Evolutionary conservation across 495 filamentous ascomycete species (phyloP).

Genomic region (Diplogelasinospora grovesii): DNA sequence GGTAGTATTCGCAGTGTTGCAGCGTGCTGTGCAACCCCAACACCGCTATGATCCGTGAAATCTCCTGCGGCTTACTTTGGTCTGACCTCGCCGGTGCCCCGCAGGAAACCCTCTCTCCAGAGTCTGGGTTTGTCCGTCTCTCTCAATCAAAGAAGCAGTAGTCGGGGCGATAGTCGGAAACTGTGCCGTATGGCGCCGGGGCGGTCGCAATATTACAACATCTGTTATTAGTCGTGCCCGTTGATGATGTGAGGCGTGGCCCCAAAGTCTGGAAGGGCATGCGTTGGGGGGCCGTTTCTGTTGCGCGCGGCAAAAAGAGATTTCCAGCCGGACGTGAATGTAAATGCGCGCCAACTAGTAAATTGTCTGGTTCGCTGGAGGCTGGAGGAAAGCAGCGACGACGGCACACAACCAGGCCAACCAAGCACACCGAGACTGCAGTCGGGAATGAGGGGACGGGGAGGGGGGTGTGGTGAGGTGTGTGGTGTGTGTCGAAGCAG

Average conservation of each 20-base stretch:
- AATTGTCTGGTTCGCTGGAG: neutral
- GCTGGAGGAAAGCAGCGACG: no score
- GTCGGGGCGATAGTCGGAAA: constrained; percentile 11
- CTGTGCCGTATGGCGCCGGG: constrained; percentile 21
- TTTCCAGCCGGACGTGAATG: constrained; percentile 15
- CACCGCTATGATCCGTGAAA: constrained; percentile 20
- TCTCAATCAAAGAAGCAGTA: constrained; percentile 3
- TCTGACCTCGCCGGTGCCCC: constrained; percentile 9
- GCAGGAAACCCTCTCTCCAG: no score
- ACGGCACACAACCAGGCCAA: neutral
- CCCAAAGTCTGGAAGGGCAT: constrained; percentile 8
- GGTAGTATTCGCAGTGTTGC: constrained; percentile 23
- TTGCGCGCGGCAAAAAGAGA: constrained; percentile 19
- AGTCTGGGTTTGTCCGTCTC: constrained; percentile 1
- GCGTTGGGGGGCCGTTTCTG: constrained; percentile 14
- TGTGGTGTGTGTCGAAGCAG: no score
- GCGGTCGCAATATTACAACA: constrained; percentile 21
- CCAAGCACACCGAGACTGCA: neutral
- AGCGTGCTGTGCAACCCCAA: constrained; percentile 31
- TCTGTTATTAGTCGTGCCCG: constrained; percentile 24
- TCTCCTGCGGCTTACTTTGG: constrained; percentile 13
- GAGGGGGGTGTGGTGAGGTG: neutral
- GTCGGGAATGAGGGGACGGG: neutral
- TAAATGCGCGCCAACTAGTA: constrained; percentile 11
- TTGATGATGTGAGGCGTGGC: constrained; percentile 14